Evolutionary conservation across 495 filamentous ascomycete genomes (phyloP), one percentile per base, ranked within the genome.

Genomic region (Geopyxis carbonaria): DNA sequence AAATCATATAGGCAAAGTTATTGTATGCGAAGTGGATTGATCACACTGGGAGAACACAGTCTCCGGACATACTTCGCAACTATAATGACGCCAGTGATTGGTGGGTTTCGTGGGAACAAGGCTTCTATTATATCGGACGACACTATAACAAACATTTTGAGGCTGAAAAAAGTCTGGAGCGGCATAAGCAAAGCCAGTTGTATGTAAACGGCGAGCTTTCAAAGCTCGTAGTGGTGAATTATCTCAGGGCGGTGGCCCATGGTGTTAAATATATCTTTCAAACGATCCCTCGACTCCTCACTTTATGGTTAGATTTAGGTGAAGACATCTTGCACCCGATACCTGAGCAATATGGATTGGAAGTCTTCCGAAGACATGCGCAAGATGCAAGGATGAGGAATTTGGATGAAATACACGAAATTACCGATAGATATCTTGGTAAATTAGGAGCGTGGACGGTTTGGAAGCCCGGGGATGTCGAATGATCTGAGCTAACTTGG

Each of bases 71-170:
- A 40, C 73, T 80, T 20, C 65, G 72, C 13, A 73, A 81, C 55
- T 95, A 93, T 56, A 75, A 76, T 28, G 65, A 75, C 42, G 86
- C 84, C 28, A 46, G 46, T 42, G 24, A 16, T 23, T 38, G 40
- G 21, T 50, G 46, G 44, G 16, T 30, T 5, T 75, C 72, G 44
- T 99, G 86, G 85, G 91, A 99, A 50, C 93, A 93, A 60, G 86
- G 80, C 0, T 81, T 93, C 56, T 95, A 94, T 57, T 92, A 94
- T 59, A 68, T 99, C 13, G 89, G 89, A 9, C 87, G 86, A 41
- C 81, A 95, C 59, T 99, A 95, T 65, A 92, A 93, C 55, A 99
- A 94, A 54, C 69, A 95, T 11, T 65, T 93, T 14, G 86, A 95
- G 48, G 78, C 80, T 0, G 83, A 95, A 53, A 87, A 80, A 55